Evolutionary conservation across 805 yeast genomes (phyloP), one percentile per base, ranked within the genome.

Genomic region (Starmerella vaccinii): DNA sequence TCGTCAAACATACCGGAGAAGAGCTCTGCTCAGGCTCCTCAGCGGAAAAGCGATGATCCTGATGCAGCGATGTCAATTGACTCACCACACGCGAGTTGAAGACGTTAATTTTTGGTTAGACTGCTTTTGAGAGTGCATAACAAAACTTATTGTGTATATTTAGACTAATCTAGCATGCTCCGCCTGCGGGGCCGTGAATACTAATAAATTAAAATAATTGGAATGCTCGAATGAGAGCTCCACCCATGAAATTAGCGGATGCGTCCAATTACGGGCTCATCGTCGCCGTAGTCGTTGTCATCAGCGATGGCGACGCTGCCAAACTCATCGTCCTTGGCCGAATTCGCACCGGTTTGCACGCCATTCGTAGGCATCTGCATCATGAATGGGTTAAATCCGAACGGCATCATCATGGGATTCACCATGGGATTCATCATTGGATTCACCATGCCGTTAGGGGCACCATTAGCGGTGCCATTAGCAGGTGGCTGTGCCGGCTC

Each of bases 371-470:
- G 19, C 45, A 41, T 46, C 33, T 59, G 58, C 53, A 64, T 58
- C 46, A 57, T 50, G 21, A 59, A 55, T 13, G 63, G 66, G 15
- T 60, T 53, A 33, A 49, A 51, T 57, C 57, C 54, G 40, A 54
- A 49, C 26, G 59, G 56, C 46, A 54, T 50, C 49, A 53, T 45
- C 42, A 38, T 38, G n/a, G 45, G 33, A 16, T 41, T 41, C 33
- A 41, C 19, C 40, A 51, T 24, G 1, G 54, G 54, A 23, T 47
- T 47, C 24, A 50, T 15, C 29, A 24, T 38, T 4, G 46, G 35
- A 18, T 30, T 19, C 24, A 24, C 10, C 32, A 18, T 18, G 23
- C 19, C 33, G 19, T 44, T 44, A 1, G 23, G 24, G 10, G 26
- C 29, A 37, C 18, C 23, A 9, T 12, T 12, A 3, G 26, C 27